Conservation (phyloP, 345 rosid genomes). For the Chamaenerion angustifolium region DNA sequence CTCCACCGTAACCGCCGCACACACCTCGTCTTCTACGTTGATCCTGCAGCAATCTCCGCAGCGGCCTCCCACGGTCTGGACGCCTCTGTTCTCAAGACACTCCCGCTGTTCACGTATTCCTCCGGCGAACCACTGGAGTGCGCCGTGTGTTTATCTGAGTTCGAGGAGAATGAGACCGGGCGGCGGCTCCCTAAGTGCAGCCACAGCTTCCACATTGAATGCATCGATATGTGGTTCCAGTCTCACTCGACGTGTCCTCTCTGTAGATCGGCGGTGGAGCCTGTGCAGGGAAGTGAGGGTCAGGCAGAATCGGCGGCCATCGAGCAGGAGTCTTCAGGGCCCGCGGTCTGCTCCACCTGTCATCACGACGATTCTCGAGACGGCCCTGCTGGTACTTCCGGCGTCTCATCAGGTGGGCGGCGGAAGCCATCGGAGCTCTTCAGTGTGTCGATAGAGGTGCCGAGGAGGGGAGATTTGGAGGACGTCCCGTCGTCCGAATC, state of each 20-base stretch:
- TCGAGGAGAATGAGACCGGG: conserved; percentile 66
- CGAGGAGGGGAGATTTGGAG: conserved; percentile 6
- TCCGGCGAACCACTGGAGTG: conserved; percentile 41
- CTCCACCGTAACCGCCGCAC: conserved; percentile 27
- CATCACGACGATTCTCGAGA: conserved; percentile 11
- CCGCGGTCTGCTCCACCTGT: conserved; percentile 17
- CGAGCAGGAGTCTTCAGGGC: conserved; percentile 9
- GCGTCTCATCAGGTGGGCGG: conserved; percentile 12
- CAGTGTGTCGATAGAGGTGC: conserved; percentile 20
- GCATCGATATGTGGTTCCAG: conserved; percentile 96
- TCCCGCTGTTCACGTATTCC: conserved; percentile 54
- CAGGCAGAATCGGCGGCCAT: conserved; percentile 10
- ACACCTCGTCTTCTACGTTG: conserved; percentile 41
- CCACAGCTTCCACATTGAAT: conserved; percentile 70
- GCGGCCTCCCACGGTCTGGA: conserved; percentile 40
- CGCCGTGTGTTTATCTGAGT: conserved; percentile 78
- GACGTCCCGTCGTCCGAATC: conserved; percentile 15
- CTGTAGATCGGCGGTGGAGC: conserved; percentile 67
- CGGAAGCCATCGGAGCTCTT: conserved; percentile 33
- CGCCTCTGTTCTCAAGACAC: conserved; percentile 35
- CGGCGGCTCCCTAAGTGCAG: conserved; percentile 70
- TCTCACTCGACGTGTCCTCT: conserved; percentile 89
- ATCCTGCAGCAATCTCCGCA: conserved; percentile 14
- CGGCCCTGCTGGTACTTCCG: conserved; percentile 5
- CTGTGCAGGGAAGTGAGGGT: conserved; percentile 2